Evolutionary conservation across 306 rosid species (phyloP), one percentile per base, ranked within the genome.

Genomic region (Mimosa pudica): DNA sequence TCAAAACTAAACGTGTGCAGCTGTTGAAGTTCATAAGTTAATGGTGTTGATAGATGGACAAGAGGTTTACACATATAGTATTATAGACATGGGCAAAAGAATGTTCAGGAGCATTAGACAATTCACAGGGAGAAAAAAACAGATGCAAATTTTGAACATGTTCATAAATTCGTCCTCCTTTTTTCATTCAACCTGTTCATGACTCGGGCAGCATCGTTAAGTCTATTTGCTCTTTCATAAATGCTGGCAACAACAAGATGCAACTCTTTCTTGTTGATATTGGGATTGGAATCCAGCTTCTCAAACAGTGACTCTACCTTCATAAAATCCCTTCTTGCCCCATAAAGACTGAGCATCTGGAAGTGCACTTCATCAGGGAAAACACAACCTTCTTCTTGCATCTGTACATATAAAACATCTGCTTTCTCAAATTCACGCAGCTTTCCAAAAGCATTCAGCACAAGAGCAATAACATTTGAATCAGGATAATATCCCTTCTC

Each of bases 361-460:
- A 94, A 92, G 85, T 94, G 98, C 82, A 92, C 97, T 82, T 92
- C 95, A 2, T 94, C 94, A 0, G 92, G 82, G 79, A 92, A 92
- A 80, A 91, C 89, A 82, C 98, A 91, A 71, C 92, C 95, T 78
- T 91, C 88, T 54, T 90, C 92, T 74, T 86, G 88, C 98, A 95
- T 90, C 79, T 89, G 91, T 32, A 63, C 72, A 58, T 94, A 94
- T 47, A 94, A 66, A 69, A 91, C 89, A 78, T 89, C 95, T 48
- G 98, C 98, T 74, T 78, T 85, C 75, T 86, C 97, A 81, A 95
- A 92, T 12, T 89, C 92, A 57, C 93, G 87, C 66, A 91, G 77
- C 87, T 95, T 95, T 52, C 97, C 97, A 67, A 86, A 91, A 24
- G 98, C 97, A 78, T 95, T 92, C 79, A 95, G 85, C 82, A 95